Evolutionary conservation across 2,329 filamentous ascomycete species (phyloP), one percentile per base, ranked within the genome.

Genomic region (Aspergillus unguis): DNA sequence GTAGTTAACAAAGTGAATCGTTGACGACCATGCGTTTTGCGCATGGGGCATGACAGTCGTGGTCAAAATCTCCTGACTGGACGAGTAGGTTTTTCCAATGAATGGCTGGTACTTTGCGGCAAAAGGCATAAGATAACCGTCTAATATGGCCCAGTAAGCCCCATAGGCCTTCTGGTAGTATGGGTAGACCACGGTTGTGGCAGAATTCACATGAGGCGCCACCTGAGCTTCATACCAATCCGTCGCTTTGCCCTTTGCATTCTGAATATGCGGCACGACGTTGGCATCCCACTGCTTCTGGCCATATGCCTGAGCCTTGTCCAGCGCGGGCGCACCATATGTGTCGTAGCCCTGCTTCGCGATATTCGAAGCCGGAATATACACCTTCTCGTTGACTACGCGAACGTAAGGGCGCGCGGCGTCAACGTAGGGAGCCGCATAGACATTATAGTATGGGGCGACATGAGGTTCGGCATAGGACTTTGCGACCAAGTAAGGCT

Each of bases 401-500:
- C 80, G 73, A 50, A 80, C 72, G 72, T 97, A 96, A 1, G 92
- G 92, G 55, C 82, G 84, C 33, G 82, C 86, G 45, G 83, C 75
- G 35, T 92, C 81, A 56, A 96, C 83, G 66, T 96, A 94, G 2
- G 90, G 89, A 5, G 86, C 87, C 26, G 89, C 86, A 65, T 96
- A 95, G 53, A 82, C 72, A 60, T 92, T 77, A 71, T 96, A 97
- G 73, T 95, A 95, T 2, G 92, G 92, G 62, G 86, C 80, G 31
- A 95, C 65, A 69, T 92, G 86, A 3, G 94, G 94, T 27, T 83
- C 74, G 54, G 92, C 76, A 52, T 79, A 85, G 76, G 76, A 84
- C 62, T 74, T 84, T 73, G 75, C 87, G 80, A 80, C 72, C 32
- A 86, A 66, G 63, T 96, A 96, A 7, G 88, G 86, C 65, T 86